These are phyloP conservation scores for Celoporthe dispersa DNA, from an alignment of 2,329 filamentous ascomycete species.

Conservation along the genomic window DNA sequence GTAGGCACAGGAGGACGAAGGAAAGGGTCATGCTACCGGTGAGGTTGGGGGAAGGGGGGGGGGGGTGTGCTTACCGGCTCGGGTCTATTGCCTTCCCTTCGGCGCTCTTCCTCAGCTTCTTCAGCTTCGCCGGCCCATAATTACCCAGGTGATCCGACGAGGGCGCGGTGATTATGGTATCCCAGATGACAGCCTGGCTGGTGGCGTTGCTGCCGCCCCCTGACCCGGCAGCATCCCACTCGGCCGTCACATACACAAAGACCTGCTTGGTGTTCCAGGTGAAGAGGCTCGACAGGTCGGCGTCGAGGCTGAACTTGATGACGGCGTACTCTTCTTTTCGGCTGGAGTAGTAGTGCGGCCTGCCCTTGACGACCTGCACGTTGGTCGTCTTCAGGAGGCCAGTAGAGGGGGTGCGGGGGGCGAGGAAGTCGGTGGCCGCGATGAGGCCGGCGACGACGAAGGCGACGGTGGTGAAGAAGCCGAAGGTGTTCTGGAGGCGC, in stretches of 20 bases:
- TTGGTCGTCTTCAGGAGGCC: slow-evolving; percentile 72
- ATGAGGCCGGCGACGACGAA: slow-evolving; percentile 81
- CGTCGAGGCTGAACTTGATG: slow-evolving; percentile 89
- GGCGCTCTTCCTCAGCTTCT: slow-evolving; percentile 64
- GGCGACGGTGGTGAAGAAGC: slow-evolving; percentile 95
- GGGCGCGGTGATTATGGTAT: slow-evolving; percentile 83
- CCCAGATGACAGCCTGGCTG: slow-evolving; percentile 91
- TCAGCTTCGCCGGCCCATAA: slow-evolving; percentile 62
- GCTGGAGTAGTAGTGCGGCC: slow-evolving; percentile 92
- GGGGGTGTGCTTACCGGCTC: slow-evolving; percentile 48
- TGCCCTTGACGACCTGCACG: slow-evolving; percentile 88
- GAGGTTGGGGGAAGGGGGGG: not conserved
- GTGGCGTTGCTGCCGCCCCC: slow-evolving; percentile 43
- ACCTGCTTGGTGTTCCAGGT: slow-evolving; percentile 99
- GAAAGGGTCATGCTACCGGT: too few species aligned
- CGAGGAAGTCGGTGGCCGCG: slow-evolving; percentile 76
- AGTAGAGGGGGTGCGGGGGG: slow-evolving; percentile 67
- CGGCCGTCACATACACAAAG: slow-evolving; percentile 93
- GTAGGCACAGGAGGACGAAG: too few species aligned
- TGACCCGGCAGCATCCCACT: slow-evolving; percentile 50
- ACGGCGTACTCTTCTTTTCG: slow-evolving; percentile 96
- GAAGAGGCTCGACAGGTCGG: slow-evolving; percentile 90
- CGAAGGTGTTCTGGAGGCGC: slow-evolving; percentile 89
- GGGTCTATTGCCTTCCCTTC: slow-evolving; percentile 65
- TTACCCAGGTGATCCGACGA: slow-evolving; percentile 67